phyloP scores from a whole-genome alignment of 176 grass and related monocot species.

The Hordeum marinum region DNA sequence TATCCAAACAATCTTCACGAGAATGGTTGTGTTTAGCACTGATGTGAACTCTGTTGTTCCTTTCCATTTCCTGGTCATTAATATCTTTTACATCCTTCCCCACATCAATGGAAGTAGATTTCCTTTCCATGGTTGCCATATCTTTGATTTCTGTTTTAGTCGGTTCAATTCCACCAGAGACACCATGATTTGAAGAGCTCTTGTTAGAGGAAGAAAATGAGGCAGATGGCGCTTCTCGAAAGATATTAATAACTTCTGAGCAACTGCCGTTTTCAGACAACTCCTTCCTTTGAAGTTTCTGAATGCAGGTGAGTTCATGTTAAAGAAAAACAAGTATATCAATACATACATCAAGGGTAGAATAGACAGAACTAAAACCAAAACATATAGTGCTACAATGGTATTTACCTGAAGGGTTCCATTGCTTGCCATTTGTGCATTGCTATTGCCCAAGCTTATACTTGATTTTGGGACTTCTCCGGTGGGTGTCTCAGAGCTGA shows the following conservation, averaged over 20 bases:
- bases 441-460: constrained; percentile 27
- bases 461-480: constrained; percentile 43
- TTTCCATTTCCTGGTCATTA: constrained; percentile 39
- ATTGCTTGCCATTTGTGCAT: constrained; percentile 31
- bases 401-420: constrained; percentile 54
- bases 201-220: constrained; percentile 87
- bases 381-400: neutral
- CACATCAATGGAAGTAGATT: constrained; percentile 17
- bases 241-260: constrained; percentile 80
- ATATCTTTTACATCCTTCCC: constrained; percentile 30
- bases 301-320: constrained; percentile 36
- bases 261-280: constrained; percentile 55
- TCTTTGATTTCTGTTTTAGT: constrained; percentile 37
- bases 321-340: constrained; percentile 27
- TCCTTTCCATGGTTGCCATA: constrained; percentile 40
- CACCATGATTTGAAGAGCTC: constrained; percentile 46
- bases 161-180: constrained; percentile 21
- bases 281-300: constrained; percentile 55
- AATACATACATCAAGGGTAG: constrained; percentile 2
- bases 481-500: constrained; percentile 22
- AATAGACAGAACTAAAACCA: constrained; percentile 11
- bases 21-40: constrained; percentile 17
- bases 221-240: constrained; percentile 53
- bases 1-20: constrained; percentile 27
- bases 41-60: constrained; percentile 17